Base-by-base conservation (phyloP, 2,329 filamentous ascomycete species). In the Colletotrichum eleusines region DNA sequence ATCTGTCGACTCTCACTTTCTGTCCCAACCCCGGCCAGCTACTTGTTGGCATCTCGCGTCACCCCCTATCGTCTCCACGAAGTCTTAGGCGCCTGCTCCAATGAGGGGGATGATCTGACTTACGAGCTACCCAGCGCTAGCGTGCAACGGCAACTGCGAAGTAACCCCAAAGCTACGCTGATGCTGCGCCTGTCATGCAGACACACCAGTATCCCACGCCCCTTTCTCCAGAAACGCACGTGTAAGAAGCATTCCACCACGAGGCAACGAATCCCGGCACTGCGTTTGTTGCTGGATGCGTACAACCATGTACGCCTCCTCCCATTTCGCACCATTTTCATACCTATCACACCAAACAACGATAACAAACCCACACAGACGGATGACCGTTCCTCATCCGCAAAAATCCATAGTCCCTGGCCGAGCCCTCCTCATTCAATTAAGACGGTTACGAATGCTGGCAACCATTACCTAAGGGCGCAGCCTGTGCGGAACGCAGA, bases 91-190 rank as follows among this genome's bases (percentile, higher is more conserved):
- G 46, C 58, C 58, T 62, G 59, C 59, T 40, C 33, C 23, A 51
- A 51, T 42, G 59, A 62, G 23, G 46, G 59, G 58, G 20, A 16
- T 26, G 40, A 62, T 62, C 46, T 40, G 59, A 62, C 33, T 28
- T 51, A 8, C 31, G 46, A 62, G 23, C 31, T 20, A 18, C 46
- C 46, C 18, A 42, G 31, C 31, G 35, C 46, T 50, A 62, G 46
- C 46, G 53, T 53, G 59, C 46, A 40, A 38, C 59, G 14, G 31
- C 18, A n/a, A 53, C 33, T 50, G 44, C 42, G 51, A 51, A 51
- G 59, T 33, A 62, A 51, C 59, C 23, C 26, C 33, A 38, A 35
- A 35, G 44, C 59, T 50, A 38, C 33, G 38, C 46, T 50, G 33
- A 28, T 26, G 46, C 18, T 35, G 28, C 28, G 58, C 58, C 58